A percentile compares a stretch with the other conserved stretches of the same genome.
Evolutionary conservation across 345 rosid species (phyloP).

Genomic region (Eucalyptus cloeziana): DNA sequence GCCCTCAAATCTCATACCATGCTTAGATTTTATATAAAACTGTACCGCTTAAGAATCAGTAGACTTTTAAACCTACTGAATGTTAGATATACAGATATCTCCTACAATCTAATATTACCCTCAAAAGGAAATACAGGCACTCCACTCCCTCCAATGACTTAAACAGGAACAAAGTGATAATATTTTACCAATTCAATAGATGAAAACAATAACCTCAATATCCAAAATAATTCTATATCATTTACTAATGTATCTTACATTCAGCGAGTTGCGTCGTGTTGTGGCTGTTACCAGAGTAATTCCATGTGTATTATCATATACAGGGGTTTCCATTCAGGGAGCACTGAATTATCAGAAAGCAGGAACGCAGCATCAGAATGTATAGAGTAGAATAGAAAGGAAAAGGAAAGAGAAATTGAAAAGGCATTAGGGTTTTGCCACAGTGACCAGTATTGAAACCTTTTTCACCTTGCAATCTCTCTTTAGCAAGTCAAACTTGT

Average conservation of each 20-base stretch:
- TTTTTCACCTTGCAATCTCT: neutral
- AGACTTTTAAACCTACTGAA: neutral
- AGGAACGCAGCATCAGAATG: neutral
- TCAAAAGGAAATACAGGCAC: neutral
- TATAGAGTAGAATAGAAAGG: neutral
- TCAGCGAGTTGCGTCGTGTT: conserved; percentile 92
- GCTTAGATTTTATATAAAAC: neutral
- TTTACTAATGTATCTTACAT: conserved; percentile 21
- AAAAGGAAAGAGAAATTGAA: neutral
- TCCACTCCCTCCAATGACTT: neutral
- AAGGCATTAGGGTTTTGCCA: neutral
- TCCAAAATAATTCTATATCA: neutral
- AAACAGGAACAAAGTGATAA: neutral
- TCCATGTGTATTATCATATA: conserved; percentile 76
- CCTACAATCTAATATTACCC: neutral
- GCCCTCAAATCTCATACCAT: neutral
- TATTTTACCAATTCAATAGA: neutral
- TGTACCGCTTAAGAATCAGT: neutral
- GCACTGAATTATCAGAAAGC: conserved; percentile 36
- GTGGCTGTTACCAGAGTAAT: conserved; percentile 77
- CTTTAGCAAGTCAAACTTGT: neutral
- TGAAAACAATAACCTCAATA: neutral
- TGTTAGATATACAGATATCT: neutral
- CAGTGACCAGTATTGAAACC: neutral
- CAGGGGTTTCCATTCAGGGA: conserved; percentile 98